Evolutionary conservation across 2,329 filamentous ascomycete species (phyloP), one percentile per base, ranked within the genome.

Genomic region (Blastomyces percursus): DNA sequence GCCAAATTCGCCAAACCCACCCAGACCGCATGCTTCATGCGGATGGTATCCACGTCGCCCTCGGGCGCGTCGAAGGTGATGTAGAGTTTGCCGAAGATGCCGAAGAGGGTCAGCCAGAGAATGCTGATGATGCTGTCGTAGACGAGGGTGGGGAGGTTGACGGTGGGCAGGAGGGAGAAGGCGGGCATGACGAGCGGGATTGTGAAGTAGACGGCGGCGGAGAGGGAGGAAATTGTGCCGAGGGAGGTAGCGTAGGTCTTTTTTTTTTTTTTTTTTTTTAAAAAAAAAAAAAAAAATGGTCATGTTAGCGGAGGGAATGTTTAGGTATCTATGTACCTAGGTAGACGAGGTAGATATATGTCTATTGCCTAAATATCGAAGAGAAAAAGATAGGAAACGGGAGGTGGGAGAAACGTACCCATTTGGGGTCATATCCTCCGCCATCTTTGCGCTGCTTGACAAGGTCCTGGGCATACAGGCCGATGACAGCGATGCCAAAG

Each of bases 11-110:
- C 78, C 59, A 96, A 74, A 73, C 93, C 88, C 55, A 96, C 81
- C 89, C 90, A 96, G 19, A 94, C 89, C 5, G 90, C 89, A 71
- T 87, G 86, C 78, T 91, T 91, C 91, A 96, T 96, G 62, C 89
- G 82, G 67, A 80, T 77, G 63, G 93, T 81, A 59, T 82, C 85
- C 50, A 69, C 69, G 71, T 89, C 81, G 21, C 60, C 62, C 5
- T 61, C 62, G 16, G 63, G 24, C 5, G 58, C 64, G 8, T 54
- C 63, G 0, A 86, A 73, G 40, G 56, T 30, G 71, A 96, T 88
- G 79, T 87, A 96, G 80, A 93, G 84, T 69, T 82, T 85, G 61
- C 86, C 91, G 72, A 96, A 96, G 64, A 94, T 78, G 21, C 90
- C 91, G 73, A 96, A 96, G 6, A 94, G 80, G 1, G 86, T 84